A percentile compares a stretch with the other conserved stretches of the same genome.
These are phyloP conservation scores for Aspergillus coremiiformis DNA, from an alignment of 495 filamentous ascomycete genomes.

Conservation along the genomic window DNA sequence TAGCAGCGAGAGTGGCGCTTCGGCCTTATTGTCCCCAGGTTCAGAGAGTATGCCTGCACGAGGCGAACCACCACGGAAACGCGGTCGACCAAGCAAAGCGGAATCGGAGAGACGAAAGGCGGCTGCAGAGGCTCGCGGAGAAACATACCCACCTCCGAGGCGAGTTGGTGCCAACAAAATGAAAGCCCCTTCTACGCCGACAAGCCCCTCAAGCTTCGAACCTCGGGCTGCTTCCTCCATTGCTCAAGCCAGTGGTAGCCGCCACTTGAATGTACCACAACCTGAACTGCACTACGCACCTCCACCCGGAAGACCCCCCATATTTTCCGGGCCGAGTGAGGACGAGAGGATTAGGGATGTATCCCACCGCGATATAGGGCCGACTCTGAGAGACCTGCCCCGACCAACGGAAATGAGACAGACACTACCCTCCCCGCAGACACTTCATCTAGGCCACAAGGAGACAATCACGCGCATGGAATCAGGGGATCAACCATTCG, in stretches of 20 bases:
- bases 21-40: constrained; percentile 33
- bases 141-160: constrained; percentile 40
- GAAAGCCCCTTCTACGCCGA: constrained; percentile 28
- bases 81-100: constrained; percentile 53
- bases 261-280: constrained; percentile 6
- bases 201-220: constrained; percentile 22
- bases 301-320: constrained; percentile 8
- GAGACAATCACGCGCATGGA: constrained; percentile 23
- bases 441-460: constrained; percentile 27
- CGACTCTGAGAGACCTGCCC: constrained; percentile 29
- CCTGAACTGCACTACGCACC: constrained; percentile 10
- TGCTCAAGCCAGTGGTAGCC: constrained; percentile 4
- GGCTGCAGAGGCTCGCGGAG: constrained; percentile 46
- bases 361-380: constrained; percentile 18
- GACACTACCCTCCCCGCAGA: constrained; percentile 28
- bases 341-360: constrained; percentile 19
- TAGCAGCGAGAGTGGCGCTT: constrained; percentile 34
- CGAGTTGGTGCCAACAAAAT: constrained; percentile 23
- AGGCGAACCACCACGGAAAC: constrained; percentile 47
- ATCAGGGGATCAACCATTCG: constrained; percentile 11
- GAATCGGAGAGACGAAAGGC: constrained; percentile 46
- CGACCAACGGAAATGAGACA: constrained; percentile 27
- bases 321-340: constrained; percentile 4
- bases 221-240: constrained; percentile 1
- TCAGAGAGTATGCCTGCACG: constrained; percentile 15